A percentile compares a stretch with the other conserved stretches of the same genome.
Conservation (phyloP, 2,329 filamentous ascomycete genomes). For the Bisporella sp. region DNA sequence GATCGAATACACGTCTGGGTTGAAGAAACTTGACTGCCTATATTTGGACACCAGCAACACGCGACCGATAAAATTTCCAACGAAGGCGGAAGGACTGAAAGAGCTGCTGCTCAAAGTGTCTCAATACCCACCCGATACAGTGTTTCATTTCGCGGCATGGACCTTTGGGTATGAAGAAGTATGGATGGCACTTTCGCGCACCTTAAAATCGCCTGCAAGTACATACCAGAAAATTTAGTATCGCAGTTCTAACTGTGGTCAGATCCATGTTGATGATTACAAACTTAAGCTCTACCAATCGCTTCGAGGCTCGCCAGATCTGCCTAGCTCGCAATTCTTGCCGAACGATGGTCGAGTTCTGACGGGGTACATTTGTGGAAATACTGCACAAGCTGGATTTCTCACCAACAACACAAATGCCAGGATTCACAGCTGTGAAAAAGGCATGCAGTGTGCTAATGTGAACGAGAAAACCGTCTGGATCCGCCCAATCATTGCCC, state of each 20-base stretch:
- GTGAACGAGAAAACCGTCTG: constrained; percentile 53
- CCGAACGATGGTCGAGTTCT: constrained; percentile 59
- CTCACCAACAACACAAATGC: constrained; percentile 56
- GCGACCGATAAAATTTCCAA: constrained; percentile 40
- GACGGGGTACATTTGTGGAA: constrained; percentile 69
- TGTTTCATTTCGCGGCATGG: constrained; percentile 84
- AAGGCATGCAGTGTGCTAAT: constrained; percentile 52
- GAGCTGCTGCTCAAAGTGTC: constrained; percentile 66
- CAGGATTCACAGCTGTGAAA: constrained; percentile 82
- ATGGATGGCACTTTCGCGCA: constrained; percentile 72
- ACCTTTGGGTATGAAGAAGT: constrained; percentile 93
- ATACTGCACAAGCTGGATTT: constrained; percentile 61
- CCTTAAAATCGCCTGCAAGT: constrained; percentile 55
- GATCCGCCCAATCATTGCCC: constrained; percentile 72
- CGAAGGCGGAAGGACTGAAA: constrained; percentile 66
- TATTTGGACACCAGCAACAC: constrained; percentile 85
- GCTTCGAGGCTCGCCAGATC: constrained; percentile 32
- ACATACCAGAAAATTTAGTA: constrained; percentile 6
- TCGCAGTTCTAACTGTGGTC: constrained; percentile 8
- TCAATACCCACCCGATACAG: constrained; percentile 62
- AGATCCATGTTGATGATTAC: constrained; percentile 80
- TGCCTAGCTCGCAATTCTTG: constrained; percentile 33
- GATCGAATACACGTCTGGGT: constrained; percentile 63
- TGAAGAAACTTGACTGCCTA: constrained; percentile 67
- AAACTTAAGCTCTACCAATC: constrained; percentile 69